These are phyloP conservation scores for Fusarium circinatum DNA, from an alignment of 2,329 filamentous ascomycete species.

Conservation along the genomic window DNA sequence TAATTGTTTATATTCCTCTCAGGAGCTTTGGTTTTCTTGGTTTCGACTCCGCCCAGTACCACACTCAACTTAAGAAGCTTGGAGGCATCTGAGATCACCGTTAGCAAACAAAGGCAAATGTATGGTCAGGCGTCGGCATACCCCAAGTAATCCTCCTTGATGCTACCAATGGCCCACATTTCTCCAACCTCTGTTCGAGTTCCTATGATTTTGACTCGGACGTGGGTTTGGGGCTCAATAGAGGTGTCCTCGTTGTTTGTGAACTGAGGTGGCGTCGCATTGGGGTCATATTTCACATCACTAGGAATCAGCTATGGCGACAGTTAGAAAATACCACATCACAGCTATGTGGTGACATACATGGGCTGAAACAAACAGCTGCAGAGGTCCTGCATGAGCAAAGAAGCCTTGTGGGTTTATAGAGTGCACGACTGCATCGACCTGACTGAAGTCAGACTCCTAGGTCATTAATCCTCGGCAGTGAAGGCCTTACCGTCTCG, in stretches of 20 bases:
- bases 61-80: constrained; percentile 37
- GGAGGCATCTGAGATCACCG: constrained; percentile 42
- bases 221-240: constrained; percentile 92
- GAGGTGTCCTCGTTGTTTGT: constrained; percentile 94
- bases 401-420: constrained; percentile 95
- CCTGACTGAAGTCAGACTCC: constrained; percentile 63
- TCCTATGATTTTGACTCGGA: constrained; percentile 94
- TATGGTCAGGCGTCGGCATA: constrained; percentile 48
- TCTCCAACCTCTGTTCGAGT: constrained; percentile 91
- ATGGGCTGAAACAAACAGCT: constrained; percentile 83
- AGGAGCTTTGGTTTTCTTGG: constrained; percentile 21
- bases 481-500: constrained; percentile 78
- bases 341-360: constrained; percentile 62
- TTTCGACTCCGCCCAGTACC: constrained; percentile 25
- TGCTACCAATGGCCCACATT: constrained; percentile 97
- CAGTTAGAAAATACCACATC: constrained; percentile 17
- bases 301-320: constrained; percentile 80
- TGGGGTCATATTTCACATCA: constrained; percentile 93
- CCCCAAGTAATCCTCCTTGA: constrained; percentile 85
- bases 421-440: constrained; percentile 92
- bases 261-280: constrained; percentile 95
- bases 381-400: constrained; percentile 80
- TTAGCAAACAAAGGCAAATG: constrained; percentile 19
- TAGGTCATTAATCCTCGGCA: constrained; percentile 26
- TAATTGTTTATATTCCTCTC: neutral